These are phyloP conservation scores for Pseudotsuga menziesii DNA, from an alignment of 75 land plant genomes.

Conservation along the genomic window DNA sequence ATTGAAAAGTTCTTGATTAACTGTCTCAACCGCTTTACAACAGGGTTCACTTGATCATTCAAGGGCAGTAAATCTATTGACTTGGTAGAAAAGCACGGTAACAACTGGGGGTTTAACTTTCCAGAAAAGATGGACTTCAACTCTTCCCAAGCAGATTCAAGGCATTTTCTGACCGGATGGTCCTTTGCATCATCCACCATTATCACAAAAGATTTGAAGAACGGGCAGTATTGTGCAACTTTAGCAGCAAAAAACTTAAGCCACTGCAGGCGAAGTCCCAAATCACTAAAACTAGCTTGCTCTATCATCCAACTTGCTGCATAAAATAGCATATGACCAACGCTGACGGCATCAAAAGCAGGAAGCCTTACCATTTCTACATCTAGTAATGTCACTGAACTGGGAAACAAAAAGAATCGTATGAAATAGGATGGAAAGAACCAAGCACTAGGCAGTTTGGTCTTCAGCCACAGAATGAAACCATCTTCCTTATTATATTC, in stretches of 20 bases:
- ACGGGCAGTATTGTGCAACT: constrained; percentile 32
- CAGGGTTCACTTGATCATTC: background rate
- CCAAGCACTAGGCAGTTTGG: constrained; percentile 9
- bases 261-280: constrained; percentile 53
- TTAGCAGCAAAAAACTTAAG: constrained; percentile 36
- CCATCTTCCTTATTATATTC: constrained; percentile 10
- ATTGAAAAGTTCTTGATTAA: background rate
- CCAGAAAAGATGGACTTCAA: background rate
- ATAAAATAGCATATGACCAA: constrained; percentile 46
- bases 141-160: constrained; percentile 21
- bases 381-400: constrained; percentile 12
- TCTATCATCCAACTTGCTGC: constrained; percentile 84
- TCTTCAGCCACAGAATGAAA: background rate
- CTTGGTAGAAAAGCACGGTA: constrained; percentile 8
- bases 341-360: constrained; percentile 18
- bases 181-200: constrained; percentile 29
- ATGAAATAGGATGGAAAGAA: constrained; percentile 31
- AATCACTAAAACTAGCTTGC: constrained; percentile 58
- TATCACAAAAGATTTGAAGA: constrained; percentile 29
- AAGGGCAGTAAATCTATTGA: constrained; percentile 5
- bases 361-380: background rate
- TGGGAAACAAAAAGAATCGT: constrained; percentile 30
- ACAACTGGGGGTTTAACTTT: background rate
- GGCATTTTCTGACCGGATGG: constrained; percentile 51
- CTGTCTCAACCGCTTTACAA: background rate